These are phyloP conservation scores for Lasiodiplodia theobromae DNA, from an alignment of 2,329 filamentous ascomycete genomes.

Conservation along the genomic window DNA sequence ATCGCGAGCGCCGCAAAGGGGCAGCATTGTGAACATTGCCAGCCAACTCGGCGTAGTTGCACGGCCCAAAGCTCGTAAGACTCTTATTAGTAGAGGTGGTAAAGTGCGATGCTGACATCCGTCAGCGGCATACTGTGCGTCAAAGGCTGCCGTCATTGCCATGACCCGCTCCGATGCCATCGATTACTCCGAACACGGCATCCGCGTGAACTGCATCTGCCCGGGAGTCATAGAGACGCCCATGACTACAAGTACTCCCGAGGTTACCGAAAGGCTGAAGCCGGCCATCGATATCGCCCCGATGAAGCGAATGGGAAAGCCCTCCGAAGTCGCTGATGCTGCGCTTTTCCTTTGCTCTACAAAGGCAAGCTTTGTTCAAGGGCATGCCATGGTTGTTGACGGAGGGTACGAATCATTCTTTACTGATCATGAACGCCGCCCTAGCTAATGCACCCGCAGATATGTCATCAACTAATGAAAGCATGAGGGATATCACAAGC, in stretches of 20 bases:
- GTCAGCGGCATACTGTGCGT: constrained; percentile 63
- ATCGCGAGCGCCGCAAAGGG: constrained; percentile 46
- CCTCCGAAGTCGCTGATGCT: constrained; percentile 63
- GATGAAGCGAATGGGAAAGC: constrained; percentile 54
- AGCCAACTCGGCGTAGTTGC: constrained; percentile 58
- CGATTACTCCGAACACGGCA: constrained; percentile 58
- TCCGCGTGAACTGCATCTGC: constrained; percentile 68
- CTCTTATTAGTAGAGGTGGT: background rate
- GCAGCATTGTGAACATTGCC: constrained; percentile 63
- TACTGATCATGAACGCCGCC: background rate
- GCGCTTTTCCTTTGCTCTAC: constrained; percentile 61
- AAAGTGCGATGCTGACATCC: constrained; percentile 10
- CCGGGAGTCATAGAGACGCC: constrained; percentile 59
- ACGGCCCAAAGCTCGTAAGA: constrained; percentile 45
- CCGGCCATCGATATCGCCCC: constrained; percentile 56
- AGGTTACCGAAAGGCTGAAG: constrained; percentile 43
- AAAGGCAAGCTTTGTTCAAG: constrained; percentile 62
- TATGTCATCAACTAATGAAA: background rate
- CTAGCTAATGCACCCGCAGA: background rate
- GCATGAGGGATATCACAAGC: background rate
- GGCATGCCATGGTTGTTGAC: constrained; percentile 56
- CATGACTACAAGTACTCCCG: constrained; percentile 37
- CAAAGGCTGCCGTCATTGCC: constrained; percentile 65
- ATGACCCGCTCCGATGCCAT: constrained; percentile 65
- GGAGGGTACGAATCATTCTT: constrained; percentile 40